Base-by-base conservation (phyloP, 306 rosid species). In the Rosa chinensis region DNA sequence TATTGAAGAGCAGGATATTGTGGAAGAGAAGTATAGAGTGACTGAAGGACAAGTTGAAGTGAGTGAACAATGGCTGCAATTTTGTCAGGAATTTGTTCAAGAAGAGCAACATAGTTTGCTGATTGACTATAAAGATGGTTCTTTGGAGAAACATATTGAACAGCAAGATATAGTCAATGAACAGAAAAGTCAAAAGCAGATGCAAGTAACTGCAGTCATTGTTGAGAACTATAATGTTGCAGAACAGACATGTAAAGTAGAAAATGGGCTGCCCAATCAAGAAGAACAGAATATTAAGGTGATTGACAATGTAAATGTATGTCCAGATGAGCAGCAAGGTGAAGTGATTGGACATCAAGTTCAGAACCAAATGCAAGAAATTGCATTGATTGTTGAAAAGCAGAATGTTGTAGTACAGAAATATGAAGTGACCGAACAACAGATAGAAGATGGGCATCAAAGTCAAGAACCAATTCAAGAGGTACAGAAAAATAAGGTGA, bases 141-240 rank as follows among this genome's bases (percentile, higher is more conserved):
- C 43, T 71, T 11, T 16, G 0, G 18, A 42, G 39, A 14, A 74
- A 58, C 64, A 55, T n/a, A 18, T 21, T 20, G 37, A 74, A 42
- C 78, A 74, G 40, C 23, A 16, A 13, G 49, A 40, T 49, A 4
- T 12, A 70, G 55, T 49, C 18, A 47, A 47, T 47, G 50, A 47
- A 47, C 13, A 11, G 50, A 10, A 47, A 47, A 10, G 12, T 49
- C 56, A 47, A 47, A 11, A 47, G 13, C 16, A 47, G 3, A 47
- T 47, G 50, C 55, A 73, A 49, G 78, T 18, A 39, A 40, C 6
- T 42, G 68, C 35, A 47, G 58, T 79, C 44, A 32, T 49, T 49
- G 55, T 49, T 49, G 55, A 49, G 12, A 49, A 49, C 6, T 49
- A 49, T 49, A 4, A 49, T 49, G 55, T 14, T 49, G 55, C 17